Conservation (phyloP, 345 rosid species). For the Gynandropsis gynandra region DNA sequence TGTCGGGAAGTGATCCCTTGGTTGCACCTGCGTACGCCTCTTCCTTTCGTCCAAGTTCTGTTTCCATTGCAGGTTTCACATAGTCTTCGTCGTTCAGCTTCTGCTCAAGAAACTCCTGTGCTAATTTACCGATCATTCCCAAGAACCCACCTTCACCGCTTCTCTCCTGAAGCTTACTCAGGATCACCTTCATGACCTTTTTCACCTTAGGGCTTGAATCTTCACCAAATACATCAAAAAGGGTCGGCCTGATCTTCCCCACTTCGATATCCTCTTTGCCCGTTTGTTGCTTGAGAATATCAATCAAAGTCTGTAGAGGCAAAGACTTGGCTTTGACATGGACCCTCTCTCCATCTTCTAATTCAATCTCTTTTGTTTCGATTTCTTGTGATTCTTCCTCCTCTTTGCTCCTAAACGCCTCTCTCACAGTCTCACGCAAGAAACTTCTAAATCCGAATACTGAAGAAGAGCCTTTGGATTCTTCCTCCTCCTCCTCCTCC, state of each 20-base stretch:
- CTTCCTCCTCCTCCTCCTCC: conserved; percentile 31
- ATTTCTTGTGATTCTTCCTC: conserved; percentile 28
- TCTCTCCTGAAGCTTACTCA: conserved; percentile 48
- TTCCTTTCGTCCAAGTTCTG: conserved; percentile 52
- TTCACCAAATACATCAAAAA: conserved; percentile 82
- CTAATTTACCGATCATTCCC: conserved; percentile 81
- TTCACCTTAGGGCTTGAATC: conserved; percentile 96
- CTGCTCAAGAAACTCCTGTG: conserved; percentile 77
- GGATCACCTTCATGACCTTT: conserved; percentile 83
- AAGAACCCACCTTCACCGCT: conserved; percentile 55
- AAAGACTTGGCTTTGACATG: conserved; percentile 59
- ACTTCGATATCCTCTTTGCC: conserved; percentile 91
- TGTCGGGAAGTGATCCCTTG: conserved; percentile 55
- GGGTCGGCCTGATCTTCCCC: conserved; percentile 84
- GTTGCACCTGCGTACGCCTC: conserved; percentile 80
- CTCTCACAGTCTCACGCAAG: conserved; percentile 45
- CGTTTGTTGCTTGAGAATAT: conserved; percentile 84
- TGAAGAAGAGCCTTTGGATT: conserved; percentile 23
- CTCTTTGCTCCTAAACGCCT: conserved; percentile 39
- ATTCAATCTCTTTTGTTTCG: conserved; percentile 34
- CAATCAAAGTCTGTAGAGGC: conserved; percentile 69
- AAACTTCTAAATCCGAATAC: conserved; percentile 49
- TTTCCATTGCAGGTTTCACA: conserved; percentile 64
- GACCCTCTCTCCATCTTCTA: conserved; percentile 39
- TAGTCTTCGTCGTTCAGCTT: conserved; percentile 71